Base-by-base conservation (phyloP, 139 green algal genomes). In the Closterium sp. region DNA sequence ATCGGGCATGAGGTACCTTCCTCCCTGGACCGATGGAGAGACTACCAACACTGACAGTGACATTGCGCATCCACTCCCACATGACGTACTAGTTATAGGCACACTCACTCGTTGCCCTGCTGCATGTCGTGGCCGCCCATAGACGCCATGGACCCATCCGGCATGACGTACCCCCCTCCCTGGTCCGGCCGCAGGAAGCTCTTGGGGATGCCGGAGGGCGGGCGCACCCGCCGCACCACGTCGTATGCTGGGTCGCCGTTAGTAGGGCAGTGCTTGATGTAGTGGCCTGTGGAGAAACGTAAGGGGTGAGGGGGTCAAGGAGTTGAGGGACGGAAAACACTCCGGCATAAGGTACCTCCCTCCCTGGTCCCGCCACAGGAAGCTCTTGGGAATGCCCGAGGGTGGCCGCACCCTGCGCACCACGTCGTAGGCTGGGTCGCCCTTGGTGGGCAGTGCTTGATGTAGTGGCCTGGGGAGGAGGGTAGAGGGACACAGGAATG, bases 201-300 rank as follows among this genome's bases (percentile, higher is more conserved):
- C 30, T 38, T 33, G 8, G 94, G 94, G 76, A 95, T 95, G 36
- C 94, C 94, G 0, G 92, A 86, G 23, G 94, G 94, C 9, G 33
- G 32, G 34, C 90, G 89, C 33, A 94, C 90, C 2, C 93, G 83
- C 88, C 93, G 94, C 23, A 95, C 76, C 38, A 85, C 81, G 64
- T 96, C 94, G 69, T 90, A 94, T 7, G 91, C 88, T 30, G 92
- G 84, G 89, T 96, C 93, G 10, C 92, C 94, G 38, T 95, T 95
- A 19, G 93, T 95, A 19, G 94, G 94, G 84, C 94, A 96, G 35
- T 95, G 93, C n/a, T 94, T 76, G 84, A 96, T 96, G 76, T 84
- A 96, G 88, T 96, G 94, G 7, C 94, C 90, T 93, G 90, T 2
- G 34, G 34, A 33, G 3, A 30, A 4, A 7, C 69, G 9, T 4